Evolutionary conservation across 148 eudicot genomes (phyloP).

Genomic region (Dysphania ambrosioides): DNA sequence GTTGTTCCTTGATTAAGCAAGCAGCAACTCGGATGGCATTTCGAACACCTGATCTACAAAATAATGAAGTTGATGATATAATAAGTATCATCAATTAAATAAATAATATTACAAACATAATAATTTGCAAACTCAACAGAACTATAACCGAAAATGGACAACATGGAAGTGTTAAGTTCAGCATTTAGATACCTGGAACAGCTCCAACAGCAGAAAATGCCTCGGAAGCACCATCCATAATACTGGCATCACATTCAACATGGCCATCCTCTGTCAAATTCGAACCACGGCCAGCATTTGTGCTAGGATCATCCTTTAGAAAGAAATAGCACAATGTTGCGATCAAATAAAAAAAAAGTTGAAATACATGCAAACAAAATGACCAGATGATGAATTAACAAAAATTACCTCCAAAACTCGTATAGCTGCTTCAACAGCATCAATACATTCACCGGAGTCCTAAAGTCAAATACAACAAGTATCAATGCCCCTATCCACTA

Average conservation of each 20-base stretch:
- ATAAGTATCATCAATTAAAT: neutral
- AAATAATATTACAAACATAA: neutral
- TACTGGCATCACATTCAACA: conserved; percentile 96
- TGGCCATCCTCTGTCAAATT: conserved; percentile 95
- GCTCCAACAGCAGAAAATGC: conserved; percentile 97
- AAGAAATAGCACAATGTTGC: neutral
- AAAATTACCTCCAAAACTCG: conserved; percentile 67
- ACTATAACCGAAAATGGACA: neutral
- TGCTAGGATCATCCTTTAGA: conserved; percentile 79
- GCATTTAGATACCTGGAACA: conserved; percentile 64
- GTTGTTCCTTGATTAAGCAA: conserved; percentile 71
- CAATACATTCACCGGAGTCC: conserved; percentile 63
- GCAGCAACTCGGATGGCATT: conserved; percentile 83
- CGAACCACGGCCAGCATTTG: conserved; percentile 95
- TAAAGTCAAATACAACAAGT: conserved; percentile 2
- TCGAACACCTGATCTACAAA: conserved; percentile 65
- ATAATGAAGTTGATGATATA: conserved; percentile 23
- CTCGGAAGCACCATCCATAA: conserved; percentile 84
- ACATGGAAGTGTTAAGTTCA: neutral
- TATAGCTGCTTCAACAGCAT: conserved; percentile 87
- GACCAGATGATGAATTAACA: neutral
- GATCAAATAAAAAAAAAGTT: no score
- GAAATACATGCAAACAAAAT: neutral
- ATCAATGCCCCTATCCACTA: neutral
- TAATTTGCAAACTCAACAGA: neutral